Evolutionary conservation across 2,329 filamentous ascomycete genomes (phyloP).

Genomic region (Cercospora canescens): DNA sequence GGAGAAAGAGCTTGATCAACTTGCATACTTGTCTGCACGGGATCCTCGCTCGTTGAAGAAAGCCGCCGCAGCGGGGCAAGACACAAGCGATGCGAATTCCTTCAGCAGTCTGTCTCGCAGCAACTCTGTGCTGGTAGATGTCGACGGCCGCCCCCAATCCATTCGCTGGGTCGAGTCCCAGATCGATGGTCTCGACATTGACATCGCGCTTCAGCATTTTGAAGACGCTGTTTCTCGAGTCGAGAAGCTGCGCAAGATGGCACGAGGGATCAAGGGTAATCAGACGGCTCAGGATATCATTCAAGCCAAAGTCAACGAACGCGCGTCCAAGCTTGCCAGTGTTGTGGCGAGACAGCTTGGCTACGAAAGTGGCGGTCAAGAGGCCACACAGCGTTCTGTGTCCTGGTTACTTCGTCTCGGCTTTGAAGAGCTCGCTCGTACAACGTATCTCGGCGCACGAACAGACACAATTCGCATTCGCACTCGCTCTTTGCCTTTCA

Average conservation of each 20-base stretch:
- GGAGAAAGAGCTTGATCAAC: constrained; percentile 58
- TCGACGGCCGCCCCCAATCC: constrained; percentile 95
- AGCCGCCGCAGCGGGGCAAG: constrained; percentile 40
- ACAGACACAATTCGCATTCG: constrained; percentile 77
- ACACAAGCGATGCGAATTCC: constrained; percentile 40
- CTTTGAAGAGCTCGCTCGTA: constrained; percentile 85
- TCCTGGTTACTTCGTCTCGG: constrained; percentile 82
- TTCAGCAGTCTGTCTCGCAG: constrained; percentile 30
- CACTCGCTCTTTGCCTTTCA: constrained; percentile 89
- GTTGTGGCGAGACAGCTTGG: constrained; percentile 78
- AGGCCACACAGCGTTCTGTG: constrained; percentile 77
- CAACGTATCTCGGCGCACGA: constrained; percentile 80
- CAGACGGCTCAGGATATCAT: constrained; percentile 88
- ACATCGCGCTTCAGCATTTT: constrained; percentile 87
- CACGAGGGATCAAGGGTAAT: constrained; percentile 80
- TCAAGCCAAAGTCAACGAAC: constrained; percentile 84
- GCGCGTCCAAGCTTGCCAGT: constrained; percentile 73
- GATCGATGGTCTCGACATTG: constrained; percentile 93
- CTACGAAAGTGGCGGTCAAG: constrained; percentile 73
- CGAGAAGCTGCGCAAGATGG: constrained; percentile 79
- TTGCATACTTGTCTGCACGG: constrained; percentile 33
- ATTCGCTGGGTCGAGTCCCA: constrained; percentile 93
- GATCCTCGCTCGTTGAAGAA: constrained; percentile 60
- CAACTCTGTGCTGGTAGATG: constrained; percentile 75
- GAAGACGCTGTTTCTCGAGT: constrained; percentile 81